These are phyloP conservation scores for Strobilomyces confusus DNA, from an alignment of 768 basidiomycete genomes.

Conservation along the genomic window DNA sequence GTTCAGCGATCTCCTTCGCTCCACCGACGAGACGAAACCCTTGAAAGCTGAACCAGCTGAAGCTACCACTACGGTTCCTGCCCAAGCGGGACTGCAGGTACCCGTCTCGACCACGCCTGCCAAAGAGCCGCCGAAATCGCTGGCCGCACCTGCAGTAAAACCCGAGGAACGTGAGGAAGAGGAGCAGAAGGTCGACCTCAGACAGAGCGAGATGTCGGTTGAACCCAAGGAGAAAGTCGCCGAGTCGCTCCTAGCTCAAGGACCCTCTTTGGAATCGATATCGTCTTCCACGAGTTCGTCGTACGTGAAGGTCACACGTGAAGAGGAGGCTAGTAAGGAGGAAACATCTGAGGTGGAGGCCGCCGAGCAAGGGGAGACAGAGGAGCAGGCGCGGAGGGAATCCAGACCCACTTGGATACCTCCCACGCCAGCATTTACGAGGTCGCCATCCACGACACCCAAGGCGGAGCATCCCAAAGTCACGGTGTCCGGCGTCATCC, in stretches of 20 bases:
- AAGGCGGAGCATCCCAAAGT: slow-evolving; percentile 48
- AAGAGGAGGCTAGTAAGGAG: slow-evolving; percentile 19
- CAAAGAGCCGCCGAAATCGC: slow-evolving; percentile 8
- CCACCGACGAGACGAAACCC: slow-evolving; percentile 25
- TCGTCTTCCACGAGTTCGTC: slow-evolving; percentile 45
- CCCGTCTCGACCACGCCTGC: slow-evolving; percentile 12
- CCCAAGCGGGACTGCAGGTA: not conserved
- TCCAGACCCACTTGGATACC: slow-evolving; percentile 26
- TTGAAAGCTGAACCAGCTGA: slow-evolving; percentile 19
- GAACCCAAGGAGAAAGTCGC: slow-evolving; percentile 9
- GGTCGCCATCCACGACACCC: slow-evolving; percentile 59
- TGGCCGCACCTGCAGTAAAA: not conserved
- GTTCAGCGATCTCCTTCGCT: slow-evolving; percentile 59
- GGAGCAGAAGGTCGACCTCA: not conserved
- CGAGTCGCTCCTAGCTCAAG: slow-evolving; percentile 3
- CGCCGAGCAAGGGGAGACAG: slow-evolving; percentile 19
- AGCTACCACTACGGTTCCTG: slow-evolving; percentile 6
- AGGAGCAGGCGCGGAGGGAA: slow-evolving; percentile 13
- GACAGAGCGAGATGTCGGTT: not conserved
- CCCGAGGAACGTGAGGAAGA: slow-evolving; percentile 1
- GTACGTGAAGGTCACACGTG: slow-evolving; percentile 41
- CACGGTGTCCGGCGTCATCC: slow-evolving; percentile 30
- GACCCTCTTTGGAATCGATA: slow-evolving; percentile 30
- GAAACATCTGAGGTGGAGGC: slow-evolving; percentile 6
- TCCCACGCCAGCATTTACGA: slow-evolving; percentile 35